Percentiles rank a stretch among this genome's conserved stretches.
Evolutionary conservation across 176 grass and related monocot species (phyloP).

Genomic region (Melocanna baccifera): DNA sequence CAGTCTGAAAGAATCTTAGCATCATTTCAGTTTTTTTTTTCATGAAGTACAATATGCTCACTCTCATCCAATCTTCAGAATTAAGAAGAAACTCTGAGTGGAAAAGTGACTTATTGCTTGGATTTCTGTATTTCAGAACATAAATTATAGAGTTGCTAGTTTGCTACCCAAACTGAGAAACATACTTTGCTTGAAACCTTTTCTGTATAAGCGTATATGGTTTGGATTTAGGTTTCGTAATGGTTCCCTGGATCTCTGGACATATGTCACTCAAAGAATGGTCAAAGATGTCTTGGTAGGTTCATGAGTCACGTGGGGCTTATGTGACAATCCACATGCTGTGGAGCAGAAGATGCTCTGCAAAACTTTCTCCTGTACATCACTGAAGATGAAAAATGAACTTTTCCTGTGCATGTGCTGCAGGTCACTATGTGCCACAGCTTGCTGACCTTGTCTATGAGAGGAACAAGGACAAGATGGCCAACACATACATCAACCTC

Average conservation of each 20-base stretch:
- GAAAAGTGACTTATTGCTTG: neutral
- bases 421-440: slow-evolving; percentile 91
- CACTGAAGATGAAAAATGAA: slow-evolving; percentile 3
- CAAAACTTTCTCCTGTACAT: neutral
- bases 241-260: neutral
- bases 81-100: neutral
- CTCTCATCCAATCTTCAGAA: neutral
- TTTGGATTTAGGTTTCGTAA: neutral
- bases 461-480: slow-evolving; percentile 46
- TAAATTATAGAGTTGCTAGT: neutral
- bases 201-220: neutral
- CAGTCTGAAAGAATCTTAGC: neutral
- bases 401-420: slow-evolving; percentile 19
- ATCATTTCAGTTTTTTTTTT: neutral
- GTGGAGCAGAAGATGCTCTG: neutral
- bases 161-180: neutral
- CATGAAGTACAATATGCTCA: neutral
- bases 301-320: neutral
- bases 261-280: neutral
- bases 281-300: neutral
- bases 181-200: neutral
- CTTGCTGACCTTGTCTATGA: slow-evolving; percentile 72
- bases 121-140: neutral
- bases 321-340: neutral
- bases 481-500: slow-evolving; percentile 51